Conservation (phyloP, 2,329 filamentous ascomycete genomes). For the Didymella exigua region DNA sequence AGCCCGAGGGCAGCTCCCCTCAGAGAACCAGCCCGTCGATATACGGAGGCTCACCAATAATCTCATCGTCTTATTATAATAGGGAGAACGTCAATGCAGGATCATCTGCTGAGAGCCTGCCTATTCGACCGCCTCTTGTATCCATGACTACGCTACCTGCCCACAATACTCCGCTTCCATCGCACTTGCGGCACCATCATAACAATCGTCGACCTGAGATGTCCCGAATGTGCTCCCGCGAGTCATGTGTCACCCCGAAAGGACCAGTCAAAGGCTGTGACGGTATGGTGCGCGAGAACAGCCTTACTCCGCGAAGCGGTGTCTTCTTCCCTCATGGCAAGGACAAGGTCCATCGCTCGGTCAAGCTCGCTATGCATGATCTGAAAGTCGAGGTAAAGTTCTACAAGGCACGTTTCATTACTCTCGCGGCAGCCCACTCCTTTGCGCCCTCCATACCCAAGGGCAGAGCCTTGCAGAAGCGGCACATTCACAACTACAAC, state of each 20-base stretch:
- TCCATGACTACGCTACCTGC: slow-evolving; percentile 32
- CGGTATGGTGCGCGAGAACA: slow-evolving; percentile 31
- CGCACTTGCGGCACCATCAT: slow-evolving; percentile 30
- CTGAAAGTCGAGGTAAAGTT: slow-evolving; percentile 21
- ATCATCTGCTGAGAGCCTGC: not conserved
- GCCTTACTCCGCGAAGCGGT: slow-evolving; percentile 25
- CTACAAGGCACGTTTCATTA: slow-evolving; percentile 21
- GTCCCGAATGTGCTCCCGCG: slow-evolving; percentile 23
- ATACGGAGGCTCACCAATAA: slow-evolving; percentile 12
- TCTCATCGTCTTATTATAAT: slow-evolving; percentile 18
- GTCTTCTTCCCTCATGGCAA: slow-evolving; percentile 3
- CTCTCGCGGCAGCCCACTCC: slow-evolving; percentile 13
- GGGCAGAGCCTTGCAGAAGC: slow-evolving; percentile 22
- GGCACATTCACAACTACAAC: not conserved
- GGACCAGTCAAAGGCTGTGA: slow-evolving; percentile 36
- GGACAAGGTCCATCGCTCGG: slow-evolving; percentile 6
- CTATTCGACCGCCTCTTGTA: slow-evolving; percentile 22
- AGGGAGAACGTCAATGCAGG: not conserved
- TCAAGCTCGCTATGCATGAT: slow-evolving; percentile 9
- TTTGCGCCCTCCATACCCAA: slow-evolving; percentile 16
- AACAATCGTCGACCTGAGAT: slow-evolving; percentile 24
- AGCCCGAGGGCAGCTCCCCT: slow-evolving; percentile 28
- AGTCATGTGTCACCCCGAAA: slow-evolving; percentile 16
- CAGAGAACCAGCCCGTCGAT: slow-evolving; percentile 16
- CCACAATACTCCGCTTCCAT: slow-evolving; percentile 27